A percentile compares a stretch with the other conserved stretches of the same genome.
These are phyloP conservation scores for Phylloboletellus chloephorus DNA, from an alignment of 1,284 basidiomycete species.

Conservation along the genomic window DNA sequence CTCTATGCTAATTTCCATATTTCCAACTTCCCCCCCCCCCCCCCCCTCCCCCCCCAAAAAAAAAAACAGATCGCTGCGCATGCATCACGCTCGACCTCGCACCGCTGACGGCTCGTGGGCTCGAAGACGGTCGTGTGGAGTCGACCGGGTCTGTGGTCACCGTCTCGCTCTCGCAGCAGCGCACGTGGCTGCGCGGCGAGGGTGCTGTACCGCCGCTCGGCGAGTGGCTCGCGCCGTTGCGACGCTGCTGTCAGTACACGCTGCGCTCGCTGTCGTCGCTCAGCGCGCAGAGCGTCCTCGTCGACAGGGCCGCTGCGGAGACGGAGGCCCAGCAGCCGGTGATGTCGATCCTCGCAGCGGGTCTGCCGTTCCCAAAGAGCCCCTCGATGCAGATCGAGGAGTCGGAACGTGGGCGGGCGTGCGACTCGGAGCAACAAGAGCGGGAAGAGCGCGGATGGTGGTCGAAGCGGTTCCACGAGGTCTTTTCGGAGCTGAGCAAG, in stretches of 20 bases:
- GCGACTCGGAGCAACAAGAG: conserved; percentile 42
- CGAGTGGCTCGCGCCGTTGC: conserved; percentile 46
- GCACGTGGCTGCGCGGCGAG: conserved; percentile 9
- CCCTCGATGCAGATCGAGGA: conserved; percentile 54
- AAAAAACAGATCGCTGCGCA: conserved; percentile 8
- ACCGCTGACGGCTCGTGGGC: conserved; percentile 40
- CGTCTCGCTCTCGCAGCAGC: conserved; percentile 30
- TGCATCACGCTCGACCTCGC: conserved; percentile 49
- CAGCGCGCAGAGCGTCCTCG: conserved; percentile 30
- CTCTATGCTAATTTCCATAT: neutral
- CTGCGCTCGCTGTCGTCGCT: conserved; percentile 50
- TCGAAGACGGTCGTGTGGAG: conserved; percentile 39
- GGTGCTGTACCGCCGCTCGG: conserved; percentile 5
- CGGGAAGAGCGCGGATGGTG: conserved; percentile 77
- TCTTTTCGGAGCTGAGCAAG: conserved; percentile 49
- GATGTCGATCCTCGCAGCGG: conserved; percentile 50
- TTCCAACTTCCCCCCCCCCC: neutral
- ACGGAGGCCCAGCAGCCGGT: conserved; percentile 44
- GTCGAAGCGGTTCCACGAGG: conserved; percentile 66
- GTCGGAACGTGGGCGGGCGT: conserved; percentile 24
- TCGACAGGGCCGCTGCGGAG: conserved; percentile 31
- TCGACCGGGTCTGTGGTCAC: conserved; percentile 39
- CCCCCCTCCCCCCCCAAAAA: no score
- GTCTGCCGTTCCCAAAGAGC: conserved; percentile 62
- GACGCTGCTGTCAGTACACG: conserved; percentile 47